A percentile compares a stretch with the other conserved stretches of the same genome.
These are phyloP conservation scores for Candida schatavii DNA, from an alignment of 805 yeast species.

Conservation along the genomic window DNA sequence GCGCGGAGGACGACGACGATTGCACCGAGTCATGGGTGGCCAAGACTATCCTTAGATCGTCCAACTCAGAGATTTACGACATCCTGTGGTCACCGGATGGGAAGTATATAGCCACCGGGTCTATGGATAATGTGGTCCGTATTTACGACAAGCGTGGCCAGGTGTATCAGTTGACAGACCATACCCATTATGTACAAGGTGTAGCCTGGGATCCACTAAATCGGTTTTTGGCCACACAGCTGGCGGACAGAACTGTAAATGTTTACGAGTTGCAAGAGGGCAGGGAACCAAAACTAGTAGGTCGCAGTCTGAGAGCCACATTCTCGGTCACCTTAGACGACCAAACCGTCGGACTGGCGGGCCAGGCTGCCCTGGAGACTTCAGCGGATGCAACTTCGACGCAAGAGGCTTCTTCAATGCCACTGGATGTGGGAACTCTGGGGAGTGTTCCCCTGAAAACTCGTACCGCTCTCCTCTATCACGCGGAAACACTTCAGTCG, in stretches of 20 bases:
- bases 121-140: constrained; percentile 84
- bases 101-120: constrained; percentile 73
- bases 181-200: constrained; percentile 91
- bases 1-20: constrained; percentile 54
- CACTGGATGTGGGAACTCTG: too few relatives aligned
- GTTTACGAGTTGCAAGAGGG: constrained; percentile 50
- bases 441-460: background rate
- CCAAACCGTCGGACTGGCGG: background rate
- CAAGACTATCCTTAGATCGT: constrained; percentile 53
- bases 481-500: constrained; percentile 84
- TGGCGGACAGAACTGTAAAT: constrained; percentile 82
- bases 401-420: background rate
- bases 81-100: constrained; percentile 91
- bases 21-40: constrained; percentile 73
- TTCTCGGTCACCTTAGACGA: background rate
- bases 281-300: constrained; percentile 10
- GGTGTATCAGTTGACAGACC: constrained; percentile 63
- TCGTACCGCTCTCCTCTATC: constrained; percentile 44
- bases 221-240: constrained; percentile 77
- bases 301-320: background rate
- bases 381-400: background rate
- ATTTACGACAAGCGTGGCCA: constrained; percentile 60
- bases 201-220: constrained; percentile 92
- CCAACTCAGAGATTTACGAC: constrained; percentile 83
- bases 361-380: background rate